Evolutionary conservation across 306 rosid genomes (phyloP), one percentile per base, ranked within the genome.

Genomic region (Begonia loranthoides): DNA sequence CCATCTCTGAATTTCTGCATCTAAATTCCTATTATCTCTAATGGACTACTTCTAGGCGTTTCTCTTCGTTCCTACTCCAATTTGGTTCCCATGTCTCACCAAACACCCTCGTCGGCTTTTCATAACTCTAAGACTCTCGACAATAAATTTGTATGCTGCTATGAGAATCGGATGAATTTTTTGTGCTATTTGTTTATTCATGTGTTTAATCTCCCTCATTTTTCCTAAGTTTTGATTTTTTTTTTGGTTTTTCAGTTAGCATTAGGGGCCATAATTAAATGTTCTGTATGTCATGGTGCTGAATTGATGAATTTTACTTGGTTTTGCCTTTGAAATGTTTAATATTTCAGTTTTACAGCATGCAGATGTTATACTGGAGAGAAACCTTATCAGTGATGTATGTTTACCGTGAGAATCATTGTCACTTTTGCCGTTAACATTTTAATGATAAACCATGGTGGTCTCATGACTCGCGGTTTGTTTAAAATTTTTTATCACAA

Each of bases 81-180:
- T 59, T 59, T n/a, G 15, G 59, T 60, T 45, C 73, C 61, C 39
- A 92, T 92, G 99, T 83, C 99, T 51, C 94, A 96, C 57, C 93
- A 78, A 59, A 16, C 77, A 40, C 58, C 93, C 36, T 39, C 82
- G 62, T 8, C 94, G 50, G 96, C 94, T 15, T 80, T 80, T 68
- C 79, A 72, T 63, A 86, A 92, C 72, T 71, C 90, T 47, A 92
- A 92, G 80, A 92, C 99, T n/a, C 99, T 92, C 58, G 99, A 83
- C 70, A 86, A 92, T 45, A 92, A 92, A 92, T 92, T 86, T 55
- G 99, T 81, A 70, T 61, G 76, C 12, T 14, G 64, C 15, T 46
- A 15, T 43, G 6, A 13, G 9, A 13, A n/a, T 45, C 45, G 34
- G 49, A 39, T 56, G 55, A 12, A 61, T 55, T 51, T 15, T 12